Percentiles rank a stretch among this genome's conserved stretches.
Evolutionary conservation across 176 grass and related monocot genomes (phyloP).

Genomic region (Leersia perrieri): DNA sequence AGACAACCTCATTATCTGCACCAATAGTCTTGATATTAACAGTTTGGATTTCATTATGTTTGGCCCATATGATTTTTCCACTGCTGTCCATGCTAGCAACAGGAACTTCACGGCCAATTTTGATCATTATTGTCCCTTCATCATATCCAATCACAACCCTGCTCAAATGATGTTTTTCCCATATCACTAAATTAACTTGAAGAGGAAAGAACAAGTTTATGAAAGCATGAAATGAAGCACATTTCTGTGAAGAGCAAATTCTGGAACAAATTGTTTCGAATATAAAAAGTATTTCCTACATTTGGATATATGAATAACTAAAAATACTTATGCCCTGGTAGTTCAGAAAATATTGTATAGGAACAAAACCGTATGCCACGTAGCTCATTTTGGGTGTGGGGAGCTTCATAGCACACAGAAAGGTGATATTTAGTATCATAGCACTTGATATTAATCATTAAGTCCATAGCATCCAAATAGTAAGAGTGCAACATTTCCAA

Average conservation of each 20-base stretch:
- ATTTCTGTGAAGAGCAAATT: conserved; percentile 16
- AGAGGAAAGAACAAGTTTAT: no score
- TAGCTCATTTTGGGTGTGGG: background rate
- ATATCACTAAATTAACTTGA: no score
- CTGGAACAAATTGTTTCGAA: background rate
- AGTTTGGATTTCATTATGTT: conserved; percentile 91
- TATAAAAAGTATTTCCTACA: no score
- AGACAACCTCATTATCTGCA: conserved; percentile 66
- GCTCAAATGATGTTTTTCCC: no score
- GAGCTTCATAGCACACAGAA: background rate
- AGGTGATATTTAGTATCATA: background rate
- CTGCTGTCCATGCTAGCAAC: conserved; percentile 67
- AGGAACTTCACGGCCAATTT: conserved; percentile 67
- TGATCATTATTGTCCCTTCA: conserved; percentile 82
- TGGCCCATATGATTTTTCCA: conserved; percentile 69
- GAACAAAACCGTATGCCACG: background rate
- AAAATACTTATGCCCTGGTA: no score
- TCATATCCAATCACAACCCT: conserved; percentile 79
- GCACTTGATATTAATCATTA: conserved; percentile 1
- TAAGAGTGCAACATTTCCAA: background rate
- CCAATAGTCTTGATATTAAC: conserved; percentile 90
- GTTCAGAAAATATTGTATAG: conserved; percentile 34
- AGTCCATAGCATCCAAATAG: background rate
- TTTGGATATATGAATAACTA: no score
- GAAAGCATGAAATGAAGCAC: no score